Evolutionary conservation across 1,284 basidiomycete genomes (phyloP), one percentile per base, ranked within the genome.

Genomic region (Cronartium ribicola): DNA sequence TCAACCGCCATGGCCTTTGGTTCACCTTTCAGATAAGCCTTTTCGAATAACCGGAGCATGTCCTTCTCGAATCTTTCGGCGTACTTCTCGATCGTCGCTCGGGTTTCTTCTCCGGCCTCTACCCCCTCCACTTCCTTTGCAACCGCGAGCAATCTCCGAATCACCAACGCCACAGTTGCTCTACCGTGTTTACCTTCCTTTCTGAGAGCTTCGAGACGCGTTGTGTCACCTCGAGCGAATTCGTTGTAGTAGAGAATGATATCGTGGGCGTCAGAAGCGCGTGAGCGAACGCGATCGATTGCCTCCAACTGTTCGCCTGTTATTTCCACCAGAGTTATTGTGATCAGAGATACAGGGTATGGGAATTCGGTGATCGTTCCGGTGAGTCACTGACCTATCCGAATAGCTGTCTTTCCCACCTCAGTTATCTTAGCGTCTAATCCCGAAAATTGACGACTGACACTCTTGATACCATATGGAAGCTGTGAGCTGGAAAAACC

Each of bases 1-100:
- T 89, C 78, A 78, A 94, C 93, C 83, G 93, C 92, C 96, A 99
- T 99, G 89, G 96, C 92, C 82, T 94, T 94, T 0, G 96, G 96
- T 80, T 99, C 96, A 43, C 94, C 94, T 80, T 92, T 91, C 67
- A 94, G 87, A 82, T 98, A 98, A 79, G 91, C 93, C 77, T 89
- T 84, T 82, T 99, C 96, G 80, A 99, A 99, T 61, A 98, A 84
- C 80, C 91, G 89, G 71, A 98, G 87, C 88, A 98, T 95, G 80
- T 98, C 95, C 82, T 96, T 97, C 83, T 99, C 96, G 78, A 98
- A 98, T 80, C 91, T 91, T 83, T 99, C 96, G 83, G 94, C 96
- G 80, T 97, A 98, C 79, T 89, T 90, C 77, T 96, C 94, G 77
- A 96, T 92, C 72, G 86, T 88, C 80, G 96, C 93, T 75, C 88